Evolutionary conservation across 345 rosid species (phyloP), one percentile per base, ranked within the genome.

Genomic region (Viola odorata): DNA sequence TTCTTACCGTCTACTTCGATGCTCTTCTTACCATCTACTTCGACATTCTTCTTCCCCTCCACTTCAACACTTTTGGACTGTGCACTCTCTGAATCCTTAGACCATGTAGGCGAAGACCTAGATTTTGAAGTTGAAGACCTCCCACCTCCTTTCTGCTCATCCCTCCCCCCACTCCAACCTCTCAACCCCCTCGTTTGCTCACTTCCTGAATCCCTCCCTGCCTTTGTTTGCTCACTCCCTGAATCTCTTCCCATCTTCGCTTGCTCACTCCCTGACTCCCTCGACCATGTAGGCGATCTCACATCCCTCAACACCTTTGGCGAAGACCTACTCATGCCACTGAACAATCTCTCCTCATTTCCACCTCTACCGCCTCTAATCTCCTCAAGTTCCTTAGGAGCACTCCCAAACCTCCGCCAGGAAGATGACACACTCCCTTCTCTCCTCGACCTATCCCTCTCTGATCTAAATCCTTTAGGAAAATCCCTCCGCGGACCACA

Each of bases 41-140:
- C 37, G 15, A 47, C 50, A 60, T 63, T 70, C 73, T 66, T 78
- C 7, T 73, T 78, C 61, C 54, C 73, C 32, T 23, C 32, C 8
- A 47, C 63, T 64, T 70, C 57, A 44, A 67, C 72, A 6, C 71
- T 67, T 52, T 62, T 72, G 0, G 80, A 79, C 49, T 71, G 84
- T 52, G 85, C 96, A 58, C 96, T 87, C 66, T 82, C 92, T 0
- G 98, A 91, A 71, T 91, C 98, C 72, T 84, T 86, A 5, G 98
- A 92, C 88, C 88, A 79, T 0, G 91, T 70, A 0, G 96, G 91
- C 8, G 96, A 88, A 15, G 77, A 75, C 69, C 77, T 79, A n/a
- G 85, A 83, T 57, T 71, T 84, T 7, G 86, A 78, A 58, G 57
- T 73, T 10, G 84, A 81, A 11, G 74, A 70, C 57, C 74, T 71